Percentiles rank a stretch among this genome's conserved stretches.
Evolutionary conservation across 495 filamentous ascomycete species (phyloP).

Genomic region (Sordaria brevicollis): DNA sequence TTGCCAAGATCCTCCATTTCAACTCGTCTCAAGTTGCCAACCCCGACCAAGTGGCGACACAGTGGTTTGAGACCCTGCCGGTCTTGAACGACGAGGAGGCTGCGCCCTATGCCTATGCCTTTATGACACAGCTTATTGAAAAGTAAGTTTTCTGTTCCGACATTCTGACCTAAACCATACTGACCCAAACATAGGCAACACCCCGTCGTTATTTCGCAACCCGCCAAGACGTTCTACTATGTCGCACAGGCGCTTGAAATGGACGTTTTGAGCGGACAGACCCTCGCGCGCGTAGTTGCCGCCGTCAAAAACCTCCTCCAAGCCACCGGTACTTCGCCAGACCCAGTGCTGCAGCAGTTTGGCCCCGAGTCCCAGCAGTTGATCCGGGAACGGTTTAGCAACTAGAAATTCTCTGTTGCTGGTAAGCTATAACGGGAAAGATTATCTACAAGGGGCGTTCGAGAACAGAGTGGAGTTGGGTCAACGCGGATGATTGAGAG

Average conservation of each 20-base stretch:
- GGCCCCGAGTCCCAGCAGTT: constrained; percentile 65
- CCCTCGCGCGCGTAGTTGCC: constrained; percentile 57
- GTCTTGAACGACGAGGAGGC: constrained; percentile 95
- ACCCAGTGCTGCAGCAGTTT: constrained; percentile 58
- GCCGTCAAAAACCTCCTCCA: constrained; percentile 65
- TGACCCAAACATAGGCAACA: constrained; percentile 57
- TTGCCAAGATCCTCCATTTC: constrained; percentile 91
- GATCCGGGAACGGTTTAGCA: constrained; percentile 62
- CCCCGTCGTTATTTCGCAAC: constrained; percentile 63
- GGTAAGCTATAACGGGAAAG: background rate
- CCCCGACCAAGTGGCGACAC: constrained; percentile 56
- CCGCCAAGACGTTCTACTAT: constrained; percentile 67
- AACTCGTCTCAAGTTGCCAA: constrained; percentile 66
- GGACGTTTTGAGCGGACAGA: constrained; percentile 79
- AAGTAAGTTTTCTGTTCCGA: constrained; percentile 57
- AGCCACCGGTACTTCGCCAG: constrained; percentile 57
- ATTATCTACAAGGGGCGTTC: background rate
- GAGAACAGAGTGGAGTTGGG: background rate
- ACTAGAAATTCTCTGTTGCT: constrained; percentile 2
- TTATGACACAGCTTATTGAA: constrained; percentile 82
- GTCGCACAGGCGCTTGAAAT: constrained; percentile 83
- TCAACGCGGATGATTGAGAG: background rate
- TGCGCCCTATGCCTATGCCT: constrained; percentile 91
- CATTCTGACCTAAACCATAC: background rate
- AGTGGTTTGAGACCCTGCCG: constrained; percentile 85